These are phyloP conservation scores for Eimeria maxima DNA, from an alignment of 169 alveolate species.

Conservation along the genomic window DNA sequence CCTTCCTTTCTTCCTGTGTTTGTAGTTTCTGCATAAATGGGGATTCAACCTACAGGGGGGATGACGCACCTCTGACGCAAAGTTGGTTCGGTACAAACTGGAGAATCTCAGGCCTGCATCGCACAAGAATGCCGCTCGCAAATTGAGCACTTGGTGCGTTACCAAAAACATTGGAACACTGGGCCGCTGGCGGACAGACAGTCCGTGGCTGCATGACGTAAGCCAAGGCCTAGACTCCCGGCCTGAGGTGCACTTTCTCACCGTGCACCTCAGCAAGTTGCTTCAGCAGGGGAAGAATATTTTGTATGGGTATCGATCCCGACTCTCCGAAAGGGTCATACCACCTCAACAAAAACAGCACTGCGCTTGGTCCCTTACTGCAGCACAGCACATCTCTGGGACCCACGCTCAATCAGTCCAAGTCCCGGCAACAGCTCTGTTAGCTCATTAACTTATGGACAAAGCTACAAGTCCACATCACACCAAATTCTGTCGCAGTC, in stretches of 20 bases:
- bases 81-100: conserved; percentile 33
- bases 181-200: background rate
- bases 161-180: background rate
- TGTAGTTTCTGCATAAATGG: background rate
- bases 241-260: conserved; percentile 4
- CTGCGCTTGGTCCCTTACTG: conserved; percentile 31
- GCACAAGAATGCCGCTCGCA: background rate
- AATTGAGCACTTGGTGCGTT: background rate
- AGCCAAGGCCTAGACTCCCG: background rate
- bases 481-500: background rate
- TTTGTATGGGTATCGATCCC: background rate
- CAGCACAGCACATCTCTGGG: background rate
- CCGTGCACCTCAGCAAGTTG: background rate
- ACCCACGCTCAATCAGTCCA: background rate
- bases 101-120: conserved; percentile 3
- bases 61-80: conserved; percentile 50
- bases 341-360: conserved; percentile 34
- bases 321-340: conserved; percentile 44
- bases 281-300: conserved; percentile 9
- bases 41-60: background rate
- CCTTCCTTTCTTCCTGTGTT: background rate
- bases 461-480: background rate
- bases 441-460: background rate
- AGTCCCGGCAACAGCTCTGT: background rate
- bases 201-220: background rate